These are phyloP conservation scores for Gillenia trifoliata DNA, from an alignment of 306 rosid genomes.

Conservation along the genomic window DNA sequence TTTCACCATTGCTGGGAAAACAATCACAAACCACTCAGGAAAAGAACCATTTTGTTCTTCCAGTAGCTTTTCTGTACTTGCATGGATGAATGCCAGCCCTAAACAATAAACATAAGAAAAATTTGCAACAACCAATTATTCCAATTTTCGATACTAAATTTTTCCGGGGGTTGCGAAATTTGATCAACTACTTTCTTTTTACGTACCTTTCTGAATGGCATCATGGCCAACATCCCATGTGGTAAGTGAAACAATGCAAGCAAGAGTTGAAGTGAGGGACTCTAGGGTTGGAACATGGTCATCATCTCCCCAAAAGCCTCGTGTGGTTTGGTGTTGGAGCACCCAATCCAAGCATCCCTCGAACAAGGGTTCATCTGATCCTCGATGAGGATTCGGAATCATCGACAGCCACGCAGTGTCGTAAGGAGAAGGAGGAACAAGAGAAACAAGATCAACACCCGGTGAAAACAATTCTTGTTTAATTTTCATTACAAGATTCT, in stretches of 20 bases:
- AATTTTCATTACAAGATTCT: neutral
- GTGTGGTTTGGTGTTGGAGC: neutral
- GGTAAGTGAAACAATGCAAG: constrained; percentile 11
- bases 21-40: constrained; percentile 7
- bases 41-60: neutral
- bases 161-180: too few species aligned
- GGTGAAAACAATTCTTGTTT: constrained; percentile 1
- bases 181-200: too few species aligned
- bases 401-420: constrained; percentile 19
- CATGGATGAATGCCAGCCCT: constrained; percentile 19
- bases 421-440: constrained; percentile 14
- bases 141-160: too few species aligned
- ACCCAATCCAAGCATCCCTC: constrained; percentile 15
- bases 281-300: neutral
- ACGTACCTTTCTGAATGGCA: constrained; percentile 7
- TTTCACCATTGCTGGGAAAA: constrained; percentile 11
- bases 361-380: constrained; percentile 5
- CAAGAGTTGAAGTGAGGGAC: constrained; percentile 17
- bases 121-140: neutral
- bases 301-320: constrained; percentile 11
- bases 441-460: neutral
- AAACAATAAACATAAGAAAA: neutral
- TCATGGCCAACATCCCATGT: constrained; percentile 12
- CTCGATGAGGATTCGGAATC: constrained; percentile 7
- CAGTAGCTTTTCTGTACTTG: constrained; percentile 2